Percentiles rank a stretch among this genome's conserved stretches.
Conservation (phyloP, 305 asterid genomes). For the Ajuga reptans region DNA sequence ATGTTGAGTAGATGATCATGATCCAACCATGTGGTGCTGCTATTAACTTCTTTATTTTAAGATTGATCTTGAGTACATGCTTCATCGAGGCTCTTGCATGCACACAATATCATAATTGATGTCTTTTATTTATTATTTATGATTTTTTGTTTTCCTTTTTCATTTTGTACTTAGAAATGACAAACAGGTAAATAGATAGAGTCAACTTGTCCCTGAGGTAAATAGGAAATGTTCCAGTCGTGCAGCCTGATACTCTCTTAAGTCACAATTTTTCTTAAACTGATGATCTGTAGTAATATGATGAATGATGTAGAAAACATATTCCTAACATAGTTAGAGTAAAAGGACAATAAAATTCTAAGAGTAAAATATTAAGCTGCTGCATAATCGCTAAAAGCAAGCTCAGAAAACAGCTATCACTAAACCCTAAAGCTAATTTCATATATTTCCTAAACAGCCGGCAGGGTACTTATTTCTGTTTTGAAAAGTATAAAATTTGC, state of each 20-base stretch:
- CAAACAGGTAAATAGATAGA: not conserved
- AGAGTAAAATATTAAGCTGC: not conserved
- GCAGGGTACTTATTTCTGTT: not conserved
- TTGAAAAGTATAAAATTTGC: not conserved
- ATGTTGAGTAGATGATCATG: not conserved
- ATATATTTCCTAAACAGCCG: not conserved
- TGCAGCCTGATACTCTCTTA: not conserved
- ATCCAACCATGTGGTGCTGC: not conserved
- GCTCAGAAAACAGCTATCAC: not conserved
- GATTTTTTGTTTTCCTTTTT: not conserved
- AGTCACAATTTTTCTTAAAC: not conserved
- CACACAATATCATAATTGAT: not conserved
- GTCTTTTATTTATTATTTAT: not conserved
- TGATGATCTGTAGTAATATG: not conserved
- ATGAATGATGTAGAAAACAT: not conserved
- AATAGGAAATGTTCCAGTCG: not conserved
- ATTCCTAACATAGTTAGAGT: not conserved
- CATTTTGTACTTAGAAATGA: slow-evolving; percentile 2
- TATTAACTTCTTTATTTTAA: not conserved
- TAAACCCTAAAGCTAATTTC: not conserved
- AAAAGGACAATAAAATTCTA: not conserved
- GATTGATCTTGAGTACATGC: slow-evolving; percentile 1
- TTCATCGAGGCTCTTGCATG: not conserved
- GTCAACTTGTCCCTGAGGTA: not conserved
- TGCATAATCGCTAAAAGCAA: not conserved